Evolutionary conservation across 306 rosid species (phyloP).

Genomic region (Cicer judaicum): DNA sequence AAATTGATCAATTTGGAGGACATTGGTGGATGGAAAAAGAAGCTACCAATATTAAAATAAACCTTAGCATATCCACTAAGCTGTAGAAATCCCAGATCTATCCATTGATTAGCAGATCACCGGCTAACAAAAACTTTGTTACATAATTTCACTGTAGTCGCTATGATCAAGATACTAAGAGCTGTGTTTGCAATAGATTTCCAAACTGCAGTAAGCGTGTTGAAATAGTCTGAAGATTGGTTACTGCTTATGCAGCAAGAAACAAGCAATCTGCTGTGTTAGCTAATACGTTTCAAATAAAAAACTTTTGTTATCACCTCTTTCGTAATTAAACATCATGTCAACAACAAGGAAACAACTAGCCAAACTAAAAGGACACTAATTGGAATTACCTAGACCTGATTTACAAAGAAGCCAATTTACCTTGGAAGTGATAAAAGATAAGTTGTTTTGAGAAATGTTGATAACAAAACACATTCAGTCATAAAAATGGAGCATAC

Average conservation of each 20-base stretch:
- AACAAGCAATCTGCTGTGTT: background rate
- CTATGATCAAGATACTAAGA: background rate
- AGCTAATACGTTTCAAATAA: background rate
- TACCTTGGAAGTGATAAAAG: background rate
- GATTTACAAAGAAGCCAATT: background rate
- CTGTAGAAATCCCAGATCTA: background rate
- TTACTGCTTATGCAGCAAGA: background rate
- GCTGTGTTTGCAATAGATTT: background rate
- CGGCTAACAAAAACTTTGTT: background rate
- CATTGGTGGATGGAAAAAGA: too few relatives aligned
- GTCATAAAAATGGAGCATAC: slow-evolving; percentile 1
- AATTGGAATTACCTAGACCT: background rate
- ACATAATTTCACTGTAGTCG: background rate
- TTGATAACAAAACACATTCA: background rate
- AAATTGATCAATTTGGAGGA: too few relatives aligned
- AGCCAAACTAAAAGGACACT: background rate
- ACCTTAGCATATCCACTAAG: background rate
- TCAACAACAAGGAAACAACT: background rate
- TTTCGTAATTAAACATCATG: background rate
- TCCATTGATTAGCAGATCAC: background rate
- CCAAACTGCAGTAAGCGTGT: background rate
- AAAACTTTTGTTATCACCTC: background rate
- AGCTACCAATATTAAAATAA: too few relatives aligned
- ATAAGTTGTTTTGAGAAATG: background rate
- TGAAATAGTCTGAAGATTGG: background rate